A percentile compares a stretch with the other conserved stretches of the same genome.
These are phyloP conservation scores for Arachis hypogaea DNA, from an alignment of 306 rosid genomes.

Conservation along the genomic window DNA sequence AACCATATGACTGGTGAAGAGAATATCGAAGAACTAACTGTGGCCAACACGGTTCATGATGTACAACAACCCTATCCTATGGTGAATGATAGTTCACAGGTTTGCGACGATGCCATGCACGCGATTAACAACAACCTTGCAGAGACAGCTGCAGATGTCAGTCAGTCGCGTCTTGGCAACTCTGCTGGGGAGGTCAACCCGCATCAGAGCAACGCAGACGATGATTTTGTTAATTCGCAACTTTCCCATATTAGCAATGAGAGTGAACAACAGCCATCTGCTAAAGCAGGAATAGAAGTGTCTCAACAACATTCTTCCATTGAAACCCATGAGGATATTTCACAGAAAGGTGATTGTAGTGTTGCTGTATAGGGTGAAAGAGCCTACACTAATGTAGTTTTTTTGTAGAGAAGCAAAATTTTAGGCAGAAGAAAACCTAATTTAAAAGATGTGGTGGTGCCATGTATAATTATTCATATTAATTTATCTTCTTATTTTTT, in stretches of 20 bases:
- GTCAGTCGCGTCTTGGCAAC: constrained; percentile 37
- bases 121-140: constrained; percentile 38
- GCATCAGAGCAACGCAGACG: constrained; percentile 38
- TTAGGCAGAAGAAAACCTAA: constrained; percentile 30
- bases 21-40: constrained; percentile 51
- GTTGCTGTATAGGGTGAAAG: constrained; percentile 60
- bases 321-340: constrained; percentile 64
- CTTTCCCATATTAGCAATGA: constrained; percentile 48
- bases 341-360: constrained; percentile 69
- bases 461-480: constrained; percentile 48
- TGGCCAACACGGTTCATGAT: constrained; percentile 41
- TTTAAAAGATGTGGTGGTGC: constrained; percentile 37
- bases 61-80: constrained; percentile 40
- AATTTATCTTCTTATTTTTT: constrained; percentile 12
- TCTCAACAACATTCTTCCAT: constrained; percentile 62
- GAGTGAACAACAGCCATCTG: constrained; percentile 46
- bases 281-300: constrained; percentile 53
- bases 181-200: constrained; percentile 29
- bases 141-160: constrained; percentile 45
- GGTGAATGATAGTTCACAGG: constrained; percentile 41
- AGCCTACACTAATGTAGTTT: constrained; percentile 35
- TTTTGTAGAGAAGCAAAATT: constrained; percentile 48
- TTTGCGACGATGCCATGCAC: constrained; percentile 34
- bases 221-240: constrained; percentile 45
- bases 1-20: constrained; percentile 51